Evolutionary conservation across 2,329 filamentous ascomycete genomes (phyloP).

Genomic region (Trichoderma koningiopsis): DNA sequence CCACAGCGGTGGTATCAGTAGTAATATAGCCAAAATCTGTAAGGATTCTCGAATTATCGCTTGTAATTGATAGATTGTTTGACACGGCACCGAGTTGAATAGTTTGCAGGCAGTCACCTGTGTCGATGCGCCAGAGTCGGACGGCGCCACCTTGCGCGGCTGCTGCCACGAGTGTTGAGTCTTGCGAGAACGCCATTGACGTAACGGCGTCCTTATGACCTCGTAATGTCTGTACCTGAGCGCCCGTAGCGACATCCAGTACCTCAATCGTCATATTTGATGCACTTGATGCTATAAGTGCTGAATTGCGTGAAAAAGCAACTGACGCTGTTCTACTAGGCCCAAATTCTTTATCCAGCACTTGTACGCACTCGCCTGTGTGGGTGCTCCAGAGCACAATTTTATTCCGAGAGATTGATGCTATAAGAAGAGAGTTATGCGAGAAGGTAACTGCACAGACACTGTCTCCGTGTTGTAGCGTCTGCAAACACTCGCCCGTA

Average conservation of each 20-base stretch:
- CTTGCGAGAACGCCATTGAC: background rate
- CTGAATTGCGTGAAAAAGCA: background rate
- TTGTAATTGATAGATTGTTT: background rate
- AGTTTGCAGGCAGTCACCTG: background rate
- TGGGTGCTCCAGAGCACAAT: background rate
- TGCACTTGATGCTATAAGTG: background rate
- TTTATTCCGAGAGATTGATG: background rate
- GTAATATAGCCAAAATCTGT: background rate
- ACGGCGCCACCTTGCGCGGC: background rate
- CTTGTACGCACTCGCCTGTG: background rate
- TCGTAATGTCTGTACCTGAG: background rate
- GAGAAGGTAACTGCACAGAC: background rate
- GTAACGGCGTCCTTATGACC: fast-evolving
- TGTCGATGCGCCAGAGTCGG: background rate
- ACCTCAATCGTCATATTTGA: background rate
- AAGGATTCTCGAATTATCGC: background rate
- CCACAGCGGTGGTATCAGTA: background rate
- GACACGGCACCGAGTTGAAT: background rate
- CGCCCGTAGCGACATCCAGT: background rate
- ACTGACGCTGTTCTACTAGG: no score
- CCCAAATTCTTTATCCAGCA: no score
- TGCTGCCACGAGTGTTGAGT: background rate
- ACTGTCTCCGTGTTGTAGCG: background rate
- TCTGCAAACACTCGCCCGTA: background rate
- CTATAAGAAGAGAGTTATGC: background rate